Base-by-base conservation (phyloP, 345 rosid genomes). In the Brassica incana region DNA sequence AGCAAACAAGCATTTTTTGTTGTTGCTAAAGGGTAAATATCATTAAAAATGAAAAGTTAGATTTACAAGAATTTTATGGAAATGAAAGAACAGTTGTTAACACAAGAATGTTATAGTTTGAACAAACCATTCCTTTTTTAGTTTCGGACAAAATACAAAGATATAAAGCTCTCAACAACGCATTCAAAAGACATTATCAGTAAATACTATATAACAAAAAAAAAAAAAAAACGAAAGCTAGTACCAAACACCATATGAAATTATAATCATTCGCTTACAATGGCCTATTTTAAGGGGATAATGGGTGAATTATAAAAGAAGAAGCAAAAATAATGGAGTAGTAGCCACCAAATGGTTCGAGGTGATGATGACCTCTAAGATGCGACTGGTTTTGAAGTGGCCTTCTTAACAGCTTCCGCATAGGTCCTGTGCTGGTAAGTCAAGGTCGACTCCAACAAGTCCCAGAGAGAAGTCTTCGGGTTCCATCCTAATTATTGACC, bases 381-480 rank as follows among this genome's bases (percentile, higher is more conserved):
- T 48, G 88, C 86, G 58, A 81, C 59, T 14, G 99, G 91, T 75
- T 91, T 88, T 11, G 89, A 86, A 35, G 86, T 72, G 18, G 88
- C 88, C 85, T 90, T 86, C 93, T 89, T 93, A 72, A 95, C 75
- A 20, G 98, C 99, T 85, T 95, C 98, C 0, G 97, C 90, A 58
- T 91, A 95, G 50, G 99, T 95, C 89, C 86, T 87, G 90, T 93
- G 99, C 81, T 95, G 98, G 77, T 95, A 93, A 1, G 97, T 90
- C 68, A 95, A 94, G 75, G 98, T 95, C 23, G 97, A 93, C 75
- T 95, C 98, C 0, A 95, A 97, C 85, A 95, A 84, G 84, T 95
- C 97, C 97, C 96, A 95, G 8, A 95, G 87, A 2, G 98, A 93
- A 35, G 98, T 95, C 91, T 91, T 91, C 0, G 99, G 99, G 80